Percentiles rank a stretch among this genome's conserved stretches.
These are phyloP conservation scores for Cladobotryum protrusum DNA, from an alignment of 2,329 filamentous ascomycete genomes.

Conservation along the genomic window DNA sequence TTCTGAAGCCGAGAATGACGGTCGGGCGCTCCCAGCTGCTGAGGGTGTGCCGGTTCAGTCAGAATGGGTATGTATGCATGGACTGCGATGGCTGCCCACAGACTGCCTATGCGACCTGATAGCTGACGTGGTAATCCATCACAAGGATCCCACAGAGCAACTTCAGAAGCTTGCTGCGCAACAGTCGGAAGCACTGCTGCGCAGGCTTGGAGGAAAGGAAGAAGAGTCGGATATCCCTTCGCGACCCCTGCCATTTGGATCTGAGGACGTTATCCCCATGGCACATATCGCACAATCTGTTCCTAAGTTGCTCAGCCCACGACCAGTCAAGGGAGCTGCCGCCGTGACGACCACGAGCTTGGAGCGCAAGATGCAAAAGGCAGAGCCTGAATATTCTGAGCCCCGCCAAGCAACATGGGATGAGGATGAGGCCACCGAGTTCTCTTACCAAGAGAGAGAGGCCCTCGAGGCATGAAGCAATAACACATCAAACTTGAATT, in stretches of 20 bases:
- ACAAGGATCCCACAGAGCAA: slow-evolving; percentile 63
- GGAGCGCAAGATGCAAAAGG: slow-evolving; percentile 23
- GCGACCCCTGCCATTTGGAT: slow-evolving; percentile 47
- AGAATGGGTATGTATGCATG: slow-evolving; percentile 85
- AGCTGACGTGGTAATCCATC: slow-evolving; percentile 44
- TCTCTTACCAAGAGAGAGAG: neutral
- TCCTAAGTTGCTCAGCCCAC: slow-evolving; percentile 32
- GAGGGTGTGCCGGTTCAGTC: slow-evolving; percentile 80
- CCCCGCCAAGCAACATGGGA: neutral
- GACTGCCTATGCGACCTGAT: slow-evolving; percentile 48
- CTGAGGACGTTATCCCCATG: slow-evolving; percentile 33
- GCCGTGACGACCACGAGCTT: slow-evolving; percentile 24
- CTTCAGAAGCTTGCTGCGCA: slow-evolving; percentile 63
- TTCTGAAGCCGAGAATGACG: slow-evolving; percentile 43
- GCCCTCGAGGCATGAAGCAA: neutral
- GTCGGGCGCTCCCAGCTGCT: slow-evolving; percentile 62
- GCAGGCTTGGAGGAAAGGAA: slow-evolving; percentile 40
- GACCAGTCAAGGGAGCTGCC: slow-evolving; percentile 35
- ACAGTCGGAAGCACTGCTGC: slow-evolving; percentile 57
- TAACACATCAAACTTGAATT: too few species aligned
- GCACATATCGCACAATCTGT: slow-evolving; percentile 22
- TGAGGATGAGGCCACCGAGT: neutral
- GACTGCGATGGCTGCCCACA: slow-evolving; percentile 40
- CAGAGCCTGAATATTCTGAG: neutral
- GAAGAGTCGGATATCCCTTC: slow-evolving; percentile 37